Percentiles rank a stretch among this genome's conserved stretches.
Evolutionary conservation across 345 rosid species (phyloP).

Genomic region (Rhizophora apiculata): DNA sequence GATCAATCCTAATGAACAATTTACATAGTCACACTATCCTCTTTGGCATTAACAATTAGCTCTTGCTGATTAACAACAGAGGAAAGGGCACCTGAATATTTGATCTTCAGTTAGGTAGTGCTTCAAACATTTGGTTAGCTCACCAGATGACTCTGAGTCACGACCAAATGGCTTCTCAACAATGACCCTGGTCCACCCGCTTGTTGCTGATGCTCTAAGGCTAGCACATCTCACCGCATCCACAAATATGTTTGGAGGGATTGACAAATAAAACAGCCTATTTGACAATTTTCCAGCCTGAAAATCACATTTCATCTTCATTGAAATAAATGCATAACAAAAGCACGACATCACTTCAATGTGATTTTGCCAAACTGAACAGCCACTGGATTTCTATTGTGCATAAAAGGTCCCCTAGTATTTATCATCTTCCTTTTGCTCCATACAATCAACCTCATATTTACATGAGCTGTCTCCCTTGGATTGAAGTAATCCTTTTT

Average conservation of each 20-base stretch:
- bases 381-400: no score
- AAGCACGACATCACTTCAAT: no score
- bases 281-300: constrained; percentile 71
- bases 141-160: constrained; percentile 70
- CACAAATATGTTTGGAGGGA: constrained; percentile 85
- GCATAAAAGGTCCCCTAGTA: no score
- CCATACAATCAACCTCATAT: no score
- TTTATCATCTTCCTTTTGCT: no score
- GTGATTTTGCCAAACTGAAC: no score
- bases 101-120: constrained; percentile 76
- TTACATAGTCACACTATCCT: constrained; percentile 4
- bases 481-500: no score
- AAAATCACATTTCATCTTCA: not conserved
- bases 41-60: not conserved
- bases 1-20: constrained; percentile 60
- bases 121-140: constrained; percentile 75
- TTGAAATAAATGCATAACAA: not conserved
- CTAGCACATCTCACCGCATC: constrained; percentile 79
- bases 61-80: not conserved
- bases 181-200: constrained; percentile 90
- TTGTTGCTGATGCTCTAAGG: constrained; percentile 60
- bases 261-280: constrained; percentile 78
- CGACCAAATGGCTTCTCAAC: constrained; percentile 96
- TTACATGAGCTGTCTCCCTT: no score
- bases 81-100: constrained; percentile 67